These are phyloP conservation scores for Leptomonas seymouri DNA, from an alignment of 208 protist species.

Conservation along the genomic window DNA sequence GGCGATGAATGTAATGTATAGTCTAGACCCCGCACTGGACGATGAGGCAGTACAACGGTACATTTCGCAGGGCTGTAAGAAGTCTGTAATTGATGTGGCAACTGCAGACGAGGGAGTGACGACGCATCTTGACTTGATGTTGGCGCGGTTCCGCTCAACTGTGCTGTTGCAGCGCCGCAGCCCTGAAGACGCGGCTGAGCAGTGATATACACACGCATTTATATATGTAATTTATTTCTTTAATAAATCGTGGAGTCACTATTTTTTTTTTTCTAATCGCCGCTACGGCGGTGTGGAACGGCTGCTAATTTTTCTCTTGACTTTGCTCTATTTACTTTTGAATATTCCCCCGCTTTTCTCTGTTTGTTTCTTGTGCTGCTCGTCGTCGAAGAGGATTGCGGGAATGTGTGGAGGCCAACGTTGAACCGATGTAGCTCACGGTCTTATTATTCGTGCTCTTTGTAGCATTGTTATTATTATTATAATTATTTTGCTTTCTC, in stretches of 20 bases:
- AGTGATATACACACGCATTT: constrained; percentile 3
- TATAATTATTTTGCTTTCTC: background rate
- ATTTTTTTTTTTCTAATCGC: constrained; percentile 7
- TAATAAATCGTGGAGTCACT: too few relatives aligned
- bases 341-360: background rate
- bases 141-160: constrained; percentile 58
- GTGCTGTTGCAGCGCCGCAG: constrained; percentile 66
- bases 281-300: background rate
- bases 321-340: background rate
- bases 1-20: constrained; percentile 41
- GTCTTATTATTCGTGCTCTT: background rate
- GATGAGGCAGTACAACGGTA: constrained; percentile 49
- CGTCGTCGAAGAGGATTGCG: background rate
- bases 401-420: background rate
- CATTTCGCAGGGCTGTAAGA: constrained; percentile 63
- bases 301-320: background rate
- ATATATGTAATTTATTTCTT: constrained; percentile 24
- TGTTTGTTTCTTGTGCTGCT: background rate
- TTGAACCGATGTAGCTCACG: background rate
- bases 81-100: constrained; percentile 65
- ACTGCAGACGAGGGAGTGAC: constrained; percentile 43
- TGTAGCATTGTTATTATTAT: background rate
- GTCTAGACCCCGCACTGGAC: constrained; percentile 48
- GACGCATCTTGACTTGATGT: constrained; percentile 50
- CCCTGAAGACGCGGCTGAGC: constrained; percentile 30